Evolutionary conservation across 306 rosid genomes (phyloP).

Genomic region (Gastrolobium bilobum): DNA sequence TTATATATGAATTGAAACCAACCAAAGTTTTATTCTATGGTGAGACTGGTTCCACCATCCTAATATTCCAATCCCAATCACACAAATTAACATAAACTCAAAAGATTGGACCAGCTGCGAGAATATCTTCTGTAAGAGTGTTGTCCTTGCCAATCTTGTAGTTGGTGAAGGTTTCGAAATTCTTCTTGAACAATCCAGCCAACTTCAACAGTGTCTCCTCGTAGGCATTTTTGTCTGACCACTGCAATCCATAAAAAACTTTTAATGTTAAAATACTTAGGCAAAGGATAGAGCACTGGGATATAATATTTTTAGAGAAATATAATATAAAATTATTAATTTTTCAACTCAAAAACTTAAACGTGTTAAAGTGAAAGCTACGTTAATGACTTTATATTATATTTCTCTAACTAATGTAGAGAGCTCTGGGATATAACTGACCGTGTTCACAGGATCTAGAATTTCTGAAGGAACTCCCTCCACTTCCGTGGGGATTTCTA

Average conservation of each 20-base stretch:
- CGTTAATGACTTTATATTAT: too few species aligned
- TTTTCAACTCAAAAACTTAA: too few species aligned
- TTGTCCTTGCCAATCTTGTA: constrained; percentile 71
- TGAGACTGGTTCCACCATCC: constrained; percentile 37
- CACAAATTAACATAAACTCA: constrained; percentile 35
- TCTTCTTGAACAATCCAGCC: constrained; percentile 76
- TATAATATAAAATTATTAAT: too few species aligned
- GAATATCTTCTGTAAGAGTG: constrained; percentile 74
- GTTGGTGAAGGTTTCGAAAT: constrained; percentile 69
- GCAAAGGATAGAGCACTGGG: not conserved
- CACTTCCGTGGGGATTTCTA: constrained; percentile 76
- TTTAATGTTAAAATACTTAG: not conserved
- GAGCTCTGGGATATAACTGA: constrained; percentile 49
- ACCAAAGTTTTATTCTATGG: constrained; percentile 29
- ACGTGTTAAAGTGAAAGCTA: too few species aligned
- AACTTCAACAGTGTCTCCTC: constrained; percentile 65
- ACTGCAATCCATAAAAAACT: constrained; percentile 55
- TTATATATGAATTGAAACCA: not conserved
- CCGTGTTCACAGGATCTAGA: constrained; percentile 80
- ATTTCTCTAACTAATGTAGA: not conserved
- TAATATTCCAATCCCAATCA: constrained; percentile 2
- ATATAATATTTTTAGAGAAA: too few species aligned
- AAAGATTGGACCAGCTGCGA: constrained; percentile 80
- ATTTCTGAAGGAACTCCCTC: constrained; percentile 87
- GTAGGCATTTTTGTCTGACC: constrained; percentile 74